Base-by-base conservation (phyloP, 441 rosid genomes). In the California macrophylla region DNA sequence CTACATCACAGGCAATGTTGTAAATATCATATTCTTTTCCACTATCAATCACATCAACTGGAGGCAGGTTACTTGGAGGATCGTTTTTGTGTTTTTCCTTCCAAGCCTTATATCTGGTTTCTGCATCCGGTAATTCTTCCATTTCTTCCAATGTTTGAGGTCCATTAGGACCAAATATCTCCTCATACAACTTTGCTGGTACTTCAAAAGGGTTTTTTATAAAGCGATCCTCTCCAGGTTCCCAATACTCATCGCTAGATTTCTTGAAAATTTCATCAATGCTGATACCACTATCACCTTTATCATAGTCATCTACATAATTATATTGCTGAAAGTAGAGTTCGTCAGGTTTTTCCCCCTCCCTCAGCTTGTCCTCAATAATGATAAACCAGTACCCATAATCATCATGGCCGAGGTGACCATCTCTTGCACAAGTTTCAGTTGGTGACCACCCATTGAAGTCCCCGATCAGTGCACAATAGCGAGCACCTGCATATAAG, bases 321-420 rank as follows among this genome's bases (percentile, higher is more conserved):
- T 90, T 94, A 71, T 94, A 94, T 85, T 85, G 96, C 83, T 94
- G 98, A 81, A 94, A 94, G 83, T 91, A 94, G 58, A 91, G 91
- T 66, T 91, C 96, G 36, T 90, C 98, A 0, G 91, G 91, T 45
- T 86, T 61, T 83, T 91, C 89, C 42, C 95, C 98, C 65, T 88
- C 93, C 78, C 86, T 87, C 72, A 94, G 71, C 84, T 86, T 91
- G 80, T 94, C 98, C 78, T 94, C 97, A 72, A 94, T 90, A 74
- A 87, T 84, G 70, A 94, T 78, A 77, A 90, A 89, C 97, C 98
- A 94, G 75, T 91, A 91, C 12, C 98, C 98, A 70, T 79, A 94
- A 82, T 94, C 98, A 75, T 94, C 98, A 72, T 78, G 97, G 76
- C 98, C 98, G 72, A 80, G 75, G 36, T 76, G 83, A 73, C 98